Evolutionary conservation across 345 rosid genomes (phyloP), one percentile per base, ranked within the genome.

Genomic region (Rhodamnia rubescens): DNA sequence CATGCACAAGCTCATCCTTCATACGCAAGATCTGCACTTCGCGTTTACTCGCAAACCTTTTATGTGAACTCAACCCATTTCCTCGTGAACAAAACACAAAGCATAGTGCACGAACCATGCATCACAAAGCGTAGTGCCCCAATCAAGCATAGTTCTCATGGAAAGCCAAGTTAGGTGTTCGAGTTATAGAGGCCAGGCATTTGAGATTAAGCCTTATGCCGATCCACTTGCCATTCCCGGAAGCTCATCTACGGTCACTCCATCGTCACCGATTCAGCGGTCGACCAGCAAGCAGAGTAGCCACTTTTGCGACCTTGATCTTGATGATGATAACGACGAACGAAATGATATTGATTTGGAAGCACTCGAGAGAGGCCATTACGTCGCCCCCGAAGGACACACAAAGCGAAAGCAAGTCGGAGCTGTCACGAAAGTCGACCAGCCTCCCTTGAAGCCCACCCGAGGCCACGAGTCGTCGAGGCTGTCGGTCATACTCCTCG

Each of bases 271-370:
- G 87, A 92, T 93, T 7, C 84, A 85, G 78, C 88, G 88, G 54
- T 90, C 96, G 4, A 40, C 42, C 44, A 94, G 96, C 84, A 87
- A 86, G 82, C 11, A 91, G 11, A 93, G 96, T 75, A 91, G 98
- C 92, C 98, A 93, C 88, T 94, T 92, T 88, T 93, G 96, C 82
- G 96, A 95, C 22, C 87, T 92, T 22, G 96, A 94, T 11, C 84
- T 74, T 3, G 92, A 89, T 0, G 87, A 54, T 3, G 86, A 87
- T 3, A 88, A 58, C 3, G 85, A 78, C 26, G 91, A 88, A 6
- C 87, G 52, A 8, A 64, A 64, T 11, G 88, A 83, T 64, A 85
- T 83, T 36, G 12, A 40, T 42, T 83, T 87, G 29, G 74, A 86
- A 64, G 49, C 21, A 6, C 50, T 94, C 47, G 95, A 93, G 87